Evolutionary conservation across 1,284 basidiomycete genomes (phyloP).

Genomic region (Tetrapyrgos nigripes): DNA sequence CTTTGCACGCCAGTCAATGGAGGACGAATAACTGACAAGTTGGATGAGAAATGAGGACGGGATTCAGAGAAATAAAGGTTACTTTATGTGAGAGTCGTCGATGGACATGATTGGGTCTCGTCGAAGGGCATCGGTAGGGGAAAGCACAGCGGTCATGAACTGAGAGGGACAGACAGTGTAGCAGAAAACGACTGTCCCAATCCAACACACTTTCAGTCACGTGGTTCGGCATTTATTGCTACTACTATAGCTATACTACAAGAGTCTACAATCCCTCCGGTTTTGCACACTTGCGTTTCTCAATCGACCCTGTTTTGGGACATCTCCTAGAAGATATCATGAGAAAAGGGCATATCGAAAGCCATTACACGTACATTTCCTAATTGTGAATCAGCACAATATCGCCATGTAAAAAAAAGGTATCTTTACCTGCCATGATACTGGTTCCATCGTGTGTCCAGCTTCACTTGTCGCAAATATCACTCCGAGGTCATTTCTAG

Average conservation of each 20-base stretch:
- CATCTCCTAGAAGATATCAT: slow-evolving; percentile 61
- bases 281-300: slow-evolving; percentile 91
- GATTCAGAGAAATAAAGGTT: slow-evolving; percentile 22
- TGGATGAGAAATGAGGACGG: slow-evolving; percentile 22
- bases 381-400: not conserved
- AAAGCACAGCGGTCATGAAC: slow-evolving; percentile 72
- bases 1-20: slow-evolving; percentile 81
- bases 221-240: not conserved
- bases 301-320: slow-evolving; percentile 79
- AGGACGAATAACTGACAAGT: slow-evolving; percentile 54
- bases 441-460: slow-evolving; percentile 80
- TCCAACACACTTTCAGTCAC: slow-evolving; percentile 5
- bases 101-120: slow-evolving; percentile 64
- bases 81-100: slow-evolving; percentile 72
- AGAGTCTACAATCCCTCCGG: slow-evolving; percentile 62
- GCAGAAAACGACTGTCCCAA: slow-evolving; percentile 15
- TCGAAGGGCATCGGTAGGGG: slow-evolving; percentile 60
- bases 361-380: not conserved
- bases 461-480: slow-evolving; percentile 87
- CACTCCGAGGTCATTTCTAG: slow-evolving; percentile 92
- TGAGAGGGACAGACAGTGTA: slow-evolving; percentile 14
- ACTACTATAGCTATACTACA: slow-evolving; percentile 17
- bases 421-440: slow-evolving; percentile 72
- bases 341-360: not conserved
- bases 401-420: not conserved